These are phyloP conservation scores for Tephrocybe rancida DNA, from an alignment of 768 basidiomycete genomes.

Conservation along the genomic window DNA sequence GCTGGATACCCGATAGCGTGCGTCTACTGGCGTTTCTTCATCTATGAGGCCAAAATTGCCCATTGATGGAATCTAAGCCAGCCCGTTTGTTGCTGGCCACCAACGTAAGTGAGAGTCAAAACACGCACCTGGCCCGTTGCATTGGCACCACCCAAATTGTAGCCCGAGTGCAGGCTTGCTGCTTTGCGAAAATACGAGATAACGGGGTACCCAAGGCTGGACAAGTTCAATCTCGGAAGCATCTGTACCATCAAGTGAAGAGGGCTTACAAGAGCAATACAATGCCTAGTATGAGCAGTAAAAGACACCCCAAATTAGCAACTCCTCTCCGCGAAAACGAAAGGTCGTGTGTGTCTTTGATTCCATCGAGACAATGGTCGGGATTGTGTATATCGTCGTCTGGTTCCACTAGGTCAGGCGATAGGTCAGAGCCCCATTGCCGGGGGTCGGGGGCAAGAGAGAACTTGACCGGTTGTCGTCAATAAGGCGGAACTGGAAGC, in stretches of 20 bases:
- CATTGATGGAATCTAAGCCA: conserved; percentile 60
- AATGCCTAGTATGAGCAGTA: conserved; percentile 49
- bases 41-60: conserved; percentile 64
- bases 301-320: conserved; percentile 72
- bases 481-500: not conserved
- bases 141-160: conserved; percentile 61
- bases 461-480: conserved; percentile 41
- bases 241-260: not conserved
- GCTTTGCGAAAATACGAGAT: conserved; percentile 24
- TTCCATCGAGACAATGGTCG: conserved; percentile 31
- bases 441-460: conserved; percentile 67
- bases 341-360: conserved; percentile 36
- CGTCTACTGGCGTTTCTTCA: conserved; percentile 58
- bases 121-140: conserved; percentile 58
- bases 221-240: not conserved
- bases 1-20: conserved; percentile 53
- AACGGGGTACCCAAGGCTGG: conserved; percentile 53
- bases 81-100: not conserved
- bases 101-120: conserved; percentile 23
- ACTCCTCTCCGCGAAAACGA: conserved; percentile 63
- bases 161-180: conserved; percentile 7
- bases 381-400: conserved; percentile 81
- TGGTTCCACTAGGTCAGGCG: conserved; percentile 54
- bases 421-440: conserved; percentile 65
- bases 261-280: conserved; percentile 61